Base-by-base conservation (phyloP, 495 filamentous ascomycete species). In the Penicillium roqueforti region DNA sequence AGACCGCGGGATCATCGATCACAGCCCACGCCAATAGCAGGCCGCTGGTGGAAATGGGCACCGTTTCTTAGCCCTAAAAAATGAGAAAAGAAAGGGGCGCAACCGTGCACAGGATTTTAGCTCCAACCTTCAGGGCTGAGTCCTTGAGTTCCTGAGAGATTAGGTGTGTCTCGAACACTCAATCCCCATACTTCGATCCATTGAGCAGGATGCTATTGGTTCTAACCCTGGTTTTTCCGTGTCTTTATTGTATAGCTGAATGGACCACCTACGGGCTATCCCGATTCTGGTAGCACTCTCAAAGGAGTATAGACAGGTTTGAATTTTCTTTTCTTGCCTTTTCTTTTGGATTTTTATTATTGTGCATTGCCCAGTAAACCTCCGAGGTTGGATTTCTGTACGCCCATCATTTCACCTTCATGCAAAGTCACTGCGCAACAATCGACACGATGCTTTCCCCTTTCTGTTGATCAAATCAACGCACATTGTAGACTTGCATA, bases 1-100 rank as follows among this genome's bases (percentile, higher is more conserved):
- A 55, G 48, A 53, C 54, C 50, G 51, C 58, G 53, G 53, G 51
- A 46, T 60, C 70, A 70, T 70, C 67, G 64, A 73, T 72, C 67
- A 67, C 47, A 48, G 44, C 14, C 32, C 40, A 56, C 55, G 50
- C 63, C 65, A 71, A 68, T 63, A 16, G 53, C 20, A 25, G 26
- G 14, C n/a, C 26, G 18, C 32, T n/a, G 43, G 43, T 50, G 20
- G 29, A 45, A 55, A 39, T 65, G 60, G 60, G 51, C 58, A 59
- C 58, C 57, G 58, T 65, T 64, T 46, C 32, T 14, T 53, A 48
- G 58, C 50, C 63, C 60, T 55, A 62, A 52, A 25, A 49, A 43
- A 55, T 34, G 26, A 29, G 19, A 16, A 31, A 46, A 44, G 19
- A 20, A n/a, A 32, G 47, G 49, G 56, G 47, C 57, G 51, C 60